phyloP scores from a whole-genome alignment of 495 filamentous ascomycete genomes.

The Annulohypoxylon stygium region DNA sequence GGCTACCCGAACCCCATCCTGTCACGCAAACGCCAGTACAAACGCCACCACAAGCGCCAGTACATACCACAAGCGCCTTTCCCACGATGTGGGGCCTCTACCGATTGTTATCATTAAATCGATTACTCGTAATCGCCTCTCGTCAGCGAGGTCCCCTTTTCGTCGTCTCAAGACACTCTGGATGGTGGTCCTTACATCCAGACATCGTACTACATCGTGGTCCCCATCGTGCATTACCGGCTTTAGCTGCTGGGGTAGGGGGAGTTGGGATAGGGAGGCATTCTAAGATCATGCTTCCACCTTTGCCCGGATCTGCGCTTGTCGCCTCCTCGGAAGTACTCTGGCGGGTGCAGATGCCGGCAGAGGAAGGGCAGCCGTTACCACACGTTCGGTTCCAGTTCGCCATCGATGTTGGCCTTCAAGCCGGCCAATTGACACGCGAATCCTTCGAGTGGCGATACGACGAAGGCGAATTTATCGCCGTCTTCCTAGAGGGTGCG shows the following conservation, averaged over 20 bases:
- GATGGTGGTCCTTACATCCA: slow-evolving; percentile 36
- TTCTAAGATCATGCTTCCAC: slow-evolving; percentile 38
- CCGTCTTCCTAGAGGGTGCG: slow-evolving; percentile 25
- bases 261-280: slow-evolving; percentile 21
- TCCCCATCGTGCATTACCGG: slow-evolving; percentile 28
- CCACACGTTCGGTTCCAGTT: slow-evolving; percentile 35
- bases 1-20: background rate
- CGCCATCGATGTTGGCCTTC: slow-evolving; percentile 33
- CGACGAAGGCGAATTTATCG: slow-evolving; percentile 25
- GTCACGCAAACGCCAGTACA: background rate
- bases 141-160: slow-evolving; percentile 35
- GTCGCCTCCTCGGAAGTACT: slow-evolving; percentile 26
- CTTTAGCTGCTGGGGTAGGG: slow-evolving; percentile 31
- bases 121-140: slow-evolving; percentile 26
- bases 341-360: background rate
- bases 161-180: slow-evolving; percentile 29
- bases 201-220: slow-evolving; percentile 41
- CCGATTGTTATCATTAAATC: slow-evolving; percentile 13
- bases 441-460: slow-evolving; percentile 47
- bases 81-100: slow-evolving; percentile 42
- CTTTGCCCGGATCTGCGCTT: slow-evolving; percentile 20
- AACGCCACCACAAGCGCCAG: too few relatives aligned
- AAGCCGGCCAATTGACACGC: slow-evolving; percentile 8
- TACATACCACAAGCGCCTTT: slow-evolving; percentile 5
- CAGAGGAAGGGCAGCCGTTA: background rate